Evolutionary conservation across 2,329 filamentous ascomycete genomes (phyloP).

Genomic region (Gnomoniopsis smithogilvyi): DNA sequence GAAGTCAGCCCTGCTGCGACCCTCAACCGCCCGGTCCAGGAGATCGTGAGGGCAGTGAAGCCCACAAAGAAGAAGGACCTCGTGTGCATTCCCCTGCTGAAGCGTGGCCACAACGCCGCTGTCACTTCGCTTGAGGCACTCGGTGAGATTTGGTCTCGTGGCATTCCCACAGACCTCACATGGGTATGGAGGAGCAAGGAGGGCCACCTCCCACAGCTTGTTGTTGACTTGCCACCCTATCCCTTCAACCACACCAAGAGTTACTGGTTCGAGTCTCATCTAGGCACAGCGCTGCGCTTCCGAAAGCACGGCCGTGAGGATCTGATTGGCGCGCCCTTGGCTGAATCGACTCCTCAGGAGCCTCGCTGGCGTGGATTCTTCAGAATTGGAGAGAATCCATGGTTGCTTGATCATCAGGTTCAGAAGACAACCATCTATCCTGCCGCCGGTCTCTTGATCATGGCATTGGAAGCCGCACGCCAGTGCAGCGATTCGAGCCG

Average conservation of each 20-base stretch:
- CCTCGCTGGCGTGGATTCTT: constrained; percentile 49
- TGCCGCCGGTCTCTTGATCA: constrained; percentile 46
- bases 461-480: constrained; percentile 45
- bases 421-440: constrained; percentile 49
- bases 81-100: constrained; percentile 8
- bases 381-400: constrained; percentile 46
- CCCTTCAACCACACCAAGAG: constrained; percentile 51
- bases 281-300: constrained; percentile 41
- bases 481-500: constrained; percentile 26
- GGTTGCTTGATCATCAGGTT: constrained; percentile 50
- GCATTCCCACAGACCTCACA: constrained; percentile 30
- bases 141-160: constrained; percentile 36
- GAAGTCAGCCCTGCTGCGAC: constrained; percentile 39
- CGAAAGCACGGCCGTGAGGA: constrained; percentile 45
- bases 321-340: constrained; percentile 44
- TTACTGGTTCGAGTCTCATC: constrained; percentile 53
- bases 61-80: background rate
- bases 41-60: constrained; percentile 24
- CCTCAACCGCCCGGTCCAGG: constrained; percentile 34
- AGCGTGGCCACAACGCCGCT: constrained; percentile 2
- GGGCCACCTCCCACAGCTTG: constrained; percentile 21
- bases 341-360: constrained; percentile 41
- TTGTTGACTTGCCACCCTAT: constrained; percentile 48
- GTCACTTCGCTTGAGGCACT: constrained; percentile 25
- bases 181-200: constrained; percentile 23